Evolutionary conservation across 176 grass and related monocot genomes (phyloP), one percentile per base, ranked within the genome.

Genomic region (Puccinellia tenuiflora): DNA sequence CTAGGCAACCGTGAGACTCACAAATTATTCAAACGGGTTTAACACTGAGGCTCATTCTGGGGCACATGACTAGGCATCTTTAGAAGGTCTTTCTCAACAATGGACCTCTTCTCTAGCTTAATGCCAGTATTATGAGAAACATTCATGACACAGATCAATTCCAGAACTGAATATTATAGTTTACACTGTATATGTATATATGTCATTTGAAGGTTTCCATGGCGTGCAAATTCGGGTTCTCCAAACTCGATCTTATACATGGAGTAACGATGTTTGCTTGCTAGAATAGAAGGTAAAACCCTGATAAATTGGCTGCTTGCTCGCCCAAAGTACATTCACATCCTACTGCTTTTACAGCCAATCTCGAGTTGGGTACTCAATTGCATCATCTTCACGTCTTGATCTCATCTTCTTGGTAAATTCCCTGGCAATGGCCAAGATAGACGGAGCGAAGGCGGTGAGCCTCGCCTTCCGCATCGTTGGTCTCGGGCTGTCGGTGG

Each of bases 401-500:
- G 26, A 3, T 48, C 24, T 48, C 42, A 45, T 16, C 38, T n/a
- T 70, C n/a, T 16, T 0, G 12, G 4, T n/a, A 6, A 39, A 25
- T 65, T 79, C 24, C 54, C 20, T 10, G 5, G 33, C 40, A 34
- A 80, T 80, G 75, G 67, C 18, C 7, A 30, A 71, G 3, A 56
- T 40, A 15, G 9, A 52, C 2, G 15, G 29, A 1, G 75, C 66
- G 1, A 87, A 69, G 40, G 85, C 81, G 24, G 39, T 24, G 48
- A 61, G 79, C 65, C 42, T 92, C 35, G 6, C 43, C 18, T 77
- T 59, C 47, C 83, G 90, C 34, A 79, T 92, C 53, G 17, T 28
- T 1, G 46, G 54, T n/a, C 15, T 85, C 0, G 63, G 9, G 38
- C 48, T 91, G 53, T 61, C 78, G 18, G 83, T 82, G 46, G 86